phyloP scores from a whole-genome alignment of 2,329 filamentous ascomycete species.

The Stemphylium beticola region DNA sequence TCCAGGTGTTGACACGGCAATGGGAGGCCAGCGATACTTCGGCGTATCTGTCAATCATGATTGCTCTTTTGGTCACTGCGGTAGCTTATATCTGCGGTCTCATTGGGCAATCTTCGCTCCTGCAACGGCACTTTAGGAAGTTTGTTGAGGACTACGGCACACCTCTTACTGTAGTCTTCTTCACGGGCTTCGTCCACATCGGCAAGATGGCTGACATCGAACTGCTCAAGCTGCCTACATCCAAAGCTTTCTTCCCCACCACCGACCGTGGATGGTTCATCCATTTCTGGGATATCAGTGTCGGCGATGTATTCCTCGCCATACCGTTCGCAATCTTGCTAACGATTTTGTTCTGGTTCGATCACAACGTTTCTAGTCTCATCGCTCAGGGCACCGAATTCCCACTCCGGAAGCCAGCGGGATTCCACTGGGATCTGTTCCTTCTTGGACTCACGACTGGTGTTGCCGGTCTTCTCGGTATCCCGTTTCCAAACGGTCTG shows the following conservation, averaged over 20 bases:
- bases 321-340: constrained; percentile 85
- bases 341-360: constrained; percentile 87
- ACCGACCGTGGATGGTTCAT: constrained; percentile 76
- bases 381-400: constrained; percentile 64
- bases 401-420: constrained; percentile 63
- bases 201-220: constrained; percentile 77
- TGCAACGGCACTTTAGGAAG: constrained; percentile 75
- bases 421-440: constrained; percentile 68
- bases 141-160: constrained; percentile 92
- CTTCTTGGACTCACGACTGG: constrained; percentile 63
- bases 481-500: constrained; percentile 64
- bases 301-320: constrained; percentile 78
- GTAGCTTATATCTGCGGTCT: constrained; percentile 76
- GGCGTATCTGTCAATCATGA: constrained; percentile 77
- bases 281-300: constrained; percentile 77
- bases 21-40: constrained; percentile 67
- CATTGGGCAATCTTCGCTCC: constrained; percentile 73
- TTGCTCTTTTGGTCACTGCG: constrained; percentile 78
- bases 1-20: constrained; percentile 81
- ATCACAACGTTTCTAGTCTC: constrained; percentile 72
- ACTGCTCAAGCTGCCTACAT: constrained; percentile 75
- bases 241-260: constrained; percentile 80
- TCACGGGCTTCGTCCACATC: constrained; percentile 86
- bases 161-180: constrained; percentile 71
- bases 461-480: constrained; percentile 61